A percentile compares a stretch with the other conserved stretches of the same genome.
These are phyloP conservation scores for Debaryomyces udenii DNA, from an alignment of 1,139 yeast species.

Conservation along the genomic window DNA sequence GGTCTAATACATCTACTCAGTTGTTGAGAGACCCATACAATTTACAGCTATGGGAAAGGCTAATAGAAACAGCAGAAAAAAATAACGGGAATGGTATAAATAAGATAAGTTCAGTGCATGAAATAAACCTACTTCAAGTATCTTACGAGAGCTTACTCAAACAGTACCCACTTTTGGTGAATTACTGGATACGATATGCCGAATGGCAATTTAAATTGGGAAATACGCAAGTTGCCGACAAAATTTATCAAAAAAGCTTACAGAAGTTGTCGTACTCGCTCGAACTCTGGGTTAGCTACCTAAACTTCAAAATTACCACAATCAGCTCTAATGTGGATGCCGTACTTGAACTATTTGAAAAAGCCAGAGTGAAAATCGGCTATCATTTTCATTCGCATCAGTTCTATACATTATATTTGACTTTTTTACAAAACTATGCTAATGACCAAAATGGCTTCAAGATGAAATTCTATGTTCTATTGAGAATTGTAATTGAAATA, in stretches of 20 bases:
- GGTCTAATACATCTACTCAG: constrained; percentile 29
- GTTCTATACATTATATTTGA: constrained; percentile 74
- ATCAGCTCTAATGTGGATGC: constrained; percentile 31
- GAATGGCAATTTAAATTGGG: constrained; percentile 65
- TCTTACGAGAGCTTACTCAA: constrained; percentile 61
- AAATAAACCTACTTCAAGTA: constrained; percentile 45
- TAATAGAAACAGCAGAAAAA: constrained; percentile 39
- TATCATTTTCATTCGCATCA: constrained; percentile 71
- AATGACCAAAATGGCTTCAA: constrained; percentile 33
- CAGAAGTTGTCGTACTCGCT: constrained; percentile 56
- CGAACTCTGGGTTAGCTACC: constrained; percentile 73
- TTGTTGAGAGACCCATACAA: constrained; percentile 48
- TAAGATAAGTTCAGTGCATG: constrained; percentile 45
- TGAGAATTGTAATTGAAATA: constrained; percentile 64
- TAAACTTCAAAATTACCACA: constrained; percentile 55
- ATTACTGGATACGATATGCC: constrained; percentile 83
- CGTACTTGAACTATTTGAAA: constrained; percentile 56
- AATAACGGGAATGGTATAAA: constrained; percentile 33
- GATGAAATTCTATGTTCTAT: constrained; percentile 46
- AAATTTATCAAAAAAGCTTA: constrained; percentile 59
- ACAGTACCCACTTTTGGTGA: constrained; percentile 70
- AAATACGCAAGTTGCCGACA: constrained; percentile 48
- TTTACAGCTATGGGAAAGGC: constrained; percentile 51
- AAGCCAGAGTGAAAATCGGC: constrained; percentile 68
- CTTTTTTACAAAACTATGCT: constrained; percentile 47